Conservation (phyloP, 208 protist species). For the Borovskyia barvae region DNA sequence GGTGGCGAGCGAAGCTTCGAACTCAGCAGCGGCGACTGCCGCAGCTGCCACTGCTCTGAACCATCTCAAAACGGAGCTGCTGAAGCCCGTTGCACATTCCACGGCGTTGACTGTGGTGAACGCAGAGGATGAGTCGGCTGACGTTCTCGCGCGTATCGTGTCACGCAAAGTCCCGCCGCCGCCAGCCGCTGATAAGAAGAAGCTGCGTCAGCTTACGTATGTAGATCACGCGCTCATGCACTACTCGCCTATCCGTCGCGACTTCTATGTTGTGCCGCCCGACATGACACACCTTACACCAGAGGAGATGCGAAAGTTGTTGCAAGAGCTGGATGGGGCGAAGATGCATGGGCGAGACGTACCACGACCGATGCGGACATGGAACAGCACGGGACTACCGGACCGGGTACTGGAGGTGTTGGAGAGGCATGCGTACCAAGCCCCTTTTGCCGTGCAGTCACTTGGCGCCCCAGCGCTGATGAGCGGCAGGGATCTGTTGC, state of each 20-base stretch:
- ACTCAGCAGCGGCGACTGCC: not conserved
- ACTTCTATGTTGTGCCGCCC: slow-evolving; percentile 82
- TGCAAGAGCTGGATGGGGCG: slow-evolving; percentile 80
- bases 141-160: slow-evolving; percentile 42
- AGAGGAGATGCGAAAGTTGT: slow-evolving; percentile 55
- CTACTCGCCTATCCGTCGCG: slow-evolving; percentile 66
- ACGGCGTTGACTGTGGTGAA: slow-evolving; percentile 72
- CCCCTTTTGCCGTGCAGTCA: slow-evolving; percentile 89
- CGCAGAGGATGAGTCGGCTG: slow-evolving; percentile 67
- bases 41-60: slow-evolving; percentile 31
- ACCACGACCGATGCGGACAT: slow-evolving; percentile 76
- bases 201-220: slow-evolving; percentile 69
- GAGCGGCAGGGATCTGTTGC: slow-evolving; percentile 85
- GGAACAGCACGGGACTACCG: slow-evolving; percentile 77
- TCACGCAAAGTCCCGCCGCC: slow-evolving; percentile 56
- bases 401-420: slow-evolving; percentile 70
- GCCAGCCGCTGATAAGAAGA: slow-evolving; percentile 50
- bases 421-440: slow-evolving; percentile 39
- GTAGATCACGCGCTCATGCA: slow-evolving; percentile 63
- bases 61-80: slow-evolving; percentile 46
- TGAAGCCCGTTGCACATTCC: slow-evolving; percentile 45
- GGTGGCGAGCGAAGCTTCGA: not conserved
- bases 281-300: slow-evolving; percentile 61
- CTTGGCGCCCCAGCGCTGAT: slow-evolving; percentile 81
- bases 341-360: slow-evolving; percentile 44